phyloP scores from a whole-genome alignment of 139 green algal genomes.

The Coelastrella sp. region DNA sequence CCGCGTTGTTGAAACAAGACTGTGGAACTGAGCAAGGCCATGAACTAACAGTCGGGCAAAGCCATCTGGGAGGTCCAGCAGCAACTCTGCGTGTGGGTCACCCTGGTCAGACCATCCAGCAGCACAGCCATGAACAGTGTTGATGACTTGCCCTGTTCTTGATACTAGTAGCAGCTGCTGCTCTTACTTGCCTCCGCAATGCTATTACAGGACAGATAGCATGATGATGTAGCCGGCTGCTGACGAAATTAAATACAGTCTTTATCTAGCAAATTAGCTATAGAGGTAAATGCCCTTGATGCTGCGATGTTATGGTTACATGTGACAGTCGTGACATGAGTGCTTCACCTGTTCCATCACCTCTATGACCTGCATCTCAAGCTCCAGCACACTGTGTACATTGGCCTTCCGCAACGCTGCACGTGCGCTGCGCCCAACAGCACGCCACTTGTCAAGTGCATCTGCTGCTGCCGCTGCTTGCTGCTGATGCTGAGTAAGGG shows the following conservation, averaged over 20 bases:
- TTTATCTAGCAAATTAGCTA: too few species aligned
- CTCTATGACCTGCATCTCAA: constrained; percentile 63
- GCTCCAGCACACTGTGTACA: constrained; percentile 55
- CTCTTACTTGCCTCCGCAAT: too few species aligned
- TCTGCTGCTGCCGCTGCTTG: constrained; percentile 33
- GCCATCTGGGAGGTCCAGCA: constrained; percentile 46
- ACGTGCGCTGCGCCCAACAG: constrained; percentile 47
- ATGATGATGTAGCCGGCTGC: neutral
- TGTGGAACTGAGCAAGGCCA: constrained; percentile 66
- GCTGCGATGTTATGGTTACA: too few species aligned
- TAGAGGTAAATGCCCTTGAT: too few species aligned
- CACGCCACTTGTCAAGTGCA: constrained; percentile 55
- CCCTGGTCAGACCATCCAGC: neutral
- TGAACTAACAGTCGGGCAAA: constrained; percentile 58
- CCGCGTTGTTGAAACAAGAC: constrained; percentile 43
- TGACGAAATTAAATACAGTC: neutral
- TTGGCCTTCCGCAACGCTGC: constrained; percentile 60
- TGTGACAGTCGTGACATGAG: too few species aligned
- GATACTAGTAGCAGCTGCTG: too few species aligned
- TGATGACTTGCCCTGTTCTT: too few species aligned
- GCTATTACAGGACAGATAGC: too few species aligned
- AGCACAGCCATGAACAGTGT: neutral
- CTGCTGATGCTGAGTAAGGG: neutral
- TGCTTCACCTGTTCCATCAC: constrained; percentile 42
- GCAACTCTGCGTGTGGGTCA: constrained; percentile 15